Base-by-base conservation (phyloP, 2,329 filamentous ascomycete genomes). In the Teratosphaeria pseudoeucalypti region DNA sequence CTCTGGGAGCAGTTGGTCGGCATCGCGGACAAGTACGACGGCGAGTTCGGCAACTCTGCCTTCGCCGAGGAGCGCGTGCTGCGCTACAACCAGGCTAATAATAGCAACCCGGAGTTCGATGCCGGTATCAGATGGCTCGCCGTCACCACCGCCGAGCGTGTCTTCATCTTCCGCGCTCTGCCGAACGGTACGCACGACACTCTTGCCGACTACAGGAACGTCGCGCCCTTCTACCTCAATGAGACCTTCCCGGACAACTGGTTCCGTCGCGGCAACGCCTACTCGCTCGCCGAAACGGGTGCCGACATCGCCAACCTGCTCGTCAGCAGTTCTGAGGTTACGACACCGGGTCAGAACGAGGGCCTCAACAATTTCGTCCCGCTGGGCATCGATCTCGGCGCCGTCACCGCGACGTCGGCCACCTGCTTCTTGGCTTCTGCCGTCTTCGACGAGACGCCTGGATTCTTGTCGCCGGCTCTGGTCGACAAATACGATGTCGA, bases 191-290 rank as follows among this genome's bases (percentile, higher is more conserved):
- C 66, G 3, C 49, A 57, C 23, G 29, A 52, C 39, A 58, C 39
- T n/a, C 10, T 52, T 12, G 63, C 66, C 14, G 54, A 66, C 57
- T 66, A 57, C 57, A 26, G 39, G 12, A 70, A 68, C 60, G 61
- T 70, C 26, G 65, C 63, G 26, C 67, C 68, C 11, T 69, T 70
- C 62, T 69, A 67, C 61, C 57, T 69, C 19, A 69, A 70, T 62
- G 68, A 70, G 58, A 69, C 66, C 29, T 70, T 69, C 61, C 67
- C 67, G 5, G 14, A 54, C 1, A 49, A 64, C 11, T 69, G 68
- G 67, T 68, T 60, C 63, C 61, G 63, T 34, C 63, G 66, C 49
- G 55, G 59, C 1, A 62, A 57, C 7, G 59, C 67, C 9, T 68
- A 65, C 58, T 52, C 61, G 34, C 67, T 69, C 34, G 61, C 57